Conservation (phyloP, 768 basidiomycete species). For the Obba rivulosa region DNA sequence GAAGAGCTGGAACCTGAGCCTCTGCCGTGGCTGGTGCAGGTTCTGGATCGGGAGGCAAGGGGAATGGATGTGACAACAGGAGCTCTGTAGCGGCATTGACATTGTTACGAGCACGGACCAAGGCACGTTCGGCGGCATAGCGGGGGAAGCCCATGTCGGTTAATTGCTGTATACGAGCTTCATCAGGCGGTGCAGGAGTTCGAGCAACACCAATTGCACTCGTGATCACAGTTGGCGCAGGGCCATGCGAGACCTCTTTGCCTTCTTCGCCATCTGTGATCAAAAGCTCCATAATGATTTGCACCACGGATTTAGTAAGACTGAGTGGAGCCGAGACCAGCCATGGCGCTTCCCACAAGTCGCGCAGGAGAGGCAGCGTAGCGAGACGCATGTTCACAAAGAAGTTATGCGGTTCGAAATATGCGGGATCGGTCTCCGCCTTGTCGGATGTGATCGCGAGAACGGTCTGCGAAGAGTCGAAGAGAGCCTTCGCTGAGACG, state of each 20-base stretch:
- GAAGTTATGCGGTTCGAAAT: conserved; percentile 85
- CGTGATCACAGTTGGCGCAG: conserved; percentile 16
- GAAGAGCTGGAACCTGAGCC: conserved; percentile 13
- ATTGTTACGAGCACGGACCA: conserved; percentile 83
- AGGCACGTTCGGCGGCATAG: conserved; percentile 78
- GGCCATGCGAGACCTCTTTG: conserved; percentile 26
- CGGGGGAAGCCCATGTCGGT: conserved; percentile 97
- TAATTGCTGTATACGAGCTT: conserved; percentile 73
- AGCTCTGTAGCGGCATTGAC: conserved; percentile 84
- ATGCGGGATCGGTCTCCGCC: conserved; percentile 68
- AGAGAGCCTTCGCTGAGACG: conserved; percentile 70
- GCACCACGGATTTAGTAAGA: conserved; percentile 70
- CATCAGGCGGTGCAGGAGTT: conserved; percentile 51
- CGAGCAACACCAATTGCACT: conserved; percentile 27
- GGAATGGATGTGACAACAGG: conserved; percentile 77
- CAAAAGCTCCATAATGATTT: conserved; percentile 73
- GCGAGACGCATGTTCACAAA: conserved; percentile 74
- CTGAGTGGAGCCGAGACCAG: conserved; percentile 68
- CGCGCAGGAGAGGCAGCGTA: conserved; percentile 58
- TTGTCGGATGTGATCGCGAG: conserved; percentile 72
- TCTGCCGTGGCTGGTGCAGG: conserved; percentile 23
- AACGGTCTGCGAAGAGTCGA: conserved; percentile 82
- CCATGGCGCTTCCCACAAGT: conserved; percentile 84
- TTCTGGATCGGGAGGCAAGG: conserved; percentile 64
- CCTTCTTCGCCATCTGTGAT: conserved; percentile 77